Evolutionary conservation across 2,329 filamentous ascomycete genomes (phyloP).

Genomic region (Botrytis squamosa): DNA sequence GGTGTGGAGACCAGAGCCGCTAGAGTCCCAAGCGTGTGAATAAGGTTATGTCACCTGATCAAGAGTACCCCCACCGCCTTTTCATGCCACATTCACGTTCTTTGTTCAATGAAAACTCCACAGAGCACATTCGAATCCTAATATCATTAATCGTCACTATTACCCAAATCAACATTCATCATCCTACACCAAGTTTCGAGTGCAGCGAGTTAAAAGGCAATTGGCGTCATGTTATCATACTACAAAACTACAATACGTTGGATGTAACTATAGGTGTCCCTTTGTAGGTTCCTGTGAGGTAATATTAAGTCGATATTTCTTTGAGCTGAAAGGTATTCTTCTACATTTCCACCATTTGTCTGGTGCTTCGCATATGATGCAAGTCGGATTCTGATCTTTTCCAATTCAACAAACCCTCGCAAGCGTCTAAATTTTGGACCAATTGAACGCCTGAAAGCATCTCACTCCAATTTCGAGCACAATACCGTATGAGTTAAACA

Average conservation of each 20-base stretch:
- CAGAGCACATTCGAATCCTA: not conserved
- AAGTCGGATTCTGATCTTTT: not conserved
- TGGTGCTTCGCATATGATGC: not conserved
- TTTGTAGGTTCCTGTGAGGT: not conserved
- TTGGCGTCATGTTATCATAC: not conserved
- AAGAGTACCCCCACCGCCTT: not conserved
- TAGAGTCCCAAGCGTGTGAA: not conserved
- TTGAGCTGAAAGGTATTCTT: not conserved
- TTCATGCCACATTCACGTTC: not conserved
- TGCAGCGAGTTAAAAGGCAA: not conserved
- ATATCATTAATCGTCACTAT: not conserved
- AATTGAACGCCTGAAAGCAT: not conserved
- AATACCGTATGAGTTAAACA: not conserved
- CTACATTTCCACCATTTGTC: not conserved
- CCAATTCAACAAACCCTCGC: not conserved
- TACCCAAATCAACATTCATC: not conserved
- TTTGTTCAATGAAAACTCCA: not conserved
- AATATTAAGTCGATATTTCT: not conserved
- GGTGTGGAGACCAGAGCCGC: conserved; percentile 10
- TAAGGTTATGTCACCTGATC: not conserved
- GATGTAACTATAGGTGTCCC: not conserved
- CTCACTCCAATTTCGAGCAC: not conserved
- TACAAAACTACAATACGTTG: not conserved
- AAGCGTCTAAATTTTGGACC: not conserved
- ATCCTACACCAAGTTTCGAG: not conserved